A percentile compares a stretch with the other conserved stretches of the same genome.
phyloP scores from a whole-genome alignment of 2,329 filamentous ascomycete genomes.

The Talaromyces piceae region DNA sequence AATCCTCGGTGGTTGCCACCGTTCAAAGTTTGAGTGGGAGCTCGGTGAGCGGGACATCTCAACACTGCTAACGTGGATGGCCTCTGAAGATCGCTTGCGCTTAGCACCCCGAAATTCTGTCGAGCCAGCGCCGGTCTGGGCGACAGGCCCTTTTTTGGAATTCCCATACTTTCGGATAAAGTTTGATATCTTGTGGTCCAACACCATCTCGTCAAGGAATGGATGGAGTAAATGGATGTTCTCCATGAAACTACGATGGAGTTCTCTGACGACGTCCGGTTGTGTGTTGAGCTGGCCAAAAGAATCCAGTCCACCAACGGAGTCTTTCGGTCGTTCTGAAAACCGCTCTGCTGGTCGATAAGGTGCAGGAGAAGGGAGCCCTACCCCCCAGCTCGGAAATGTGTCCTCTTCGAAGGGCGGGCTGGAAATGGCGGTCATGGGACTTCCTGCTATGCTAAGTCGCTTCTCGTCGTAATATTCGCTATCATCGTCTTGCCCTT shows the following conservation, averaged over 20 bases:
- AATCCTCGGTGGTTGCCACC: constrained; percentile 19
- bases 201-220: constrained; percentile 49
- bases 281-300: constrained; percentile 49
- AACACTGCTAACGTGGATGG: constrained; percentile 18
- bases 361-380: constrained; percentile 26
- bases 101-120: constrained; percentile 26
- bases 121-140: constrained; percentile 11
- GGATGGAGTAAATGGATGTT: constrained; percentile 59
- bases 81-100: constrained; percentile 32
- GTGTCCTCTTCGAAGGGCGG: constrained; percentile 21
- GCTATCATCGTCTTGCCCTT: constrained; percentile 57
- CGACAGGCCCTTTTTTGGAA: constrained; percentile 12
- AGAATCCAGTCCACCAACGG: constrained; percentile 43
- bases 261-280: constrained; percentile 40
- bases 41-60: constrained; percentile 18
- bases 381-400: constrained; percentile 47
- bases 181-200: constrained; percentile 45
- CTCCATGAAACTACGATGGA: constrained; percentile 50
- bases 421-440: constrained; percentile 21
- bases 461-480: constrained; percentile 24
- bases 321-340: constrained; percentile 18
- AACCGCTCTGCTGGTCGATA: constrained; percentile 25
- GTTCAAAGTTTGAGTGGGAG: constrained; percentile 10
- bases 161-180: constrained; percentile 46
- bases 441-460: constrained; percentile 31